phyloP scores from a whole-genome alignment of 2,329 filamentous ascomycete genomes.

The Bipolaris victoriae region DNA sequence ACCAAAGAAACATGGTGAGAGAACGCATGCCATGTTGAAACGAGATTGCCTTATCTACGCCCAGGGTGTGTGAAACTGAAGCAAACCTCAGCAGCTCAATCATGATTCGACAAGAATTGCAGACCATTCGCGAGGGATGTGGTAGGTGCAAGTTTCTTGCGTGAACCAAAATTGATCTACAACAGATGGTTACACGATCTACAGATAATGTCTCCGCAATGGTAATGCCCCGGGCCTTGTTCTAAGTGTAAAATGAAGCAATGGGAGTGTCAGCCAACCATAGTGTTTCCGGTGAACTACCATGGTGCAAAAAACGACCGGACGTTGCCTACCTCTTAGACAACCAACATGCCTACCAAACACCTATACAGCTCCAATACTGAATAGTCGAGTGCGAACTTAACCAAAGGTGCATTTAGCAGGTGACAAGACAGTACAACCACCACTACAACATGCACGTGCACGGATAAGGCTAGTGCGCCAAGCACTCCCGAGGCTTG shows the following conservation, averaged over 20 bases:
- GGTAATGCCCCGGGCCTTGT: neutral
- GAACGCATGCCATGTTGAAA: neutral
- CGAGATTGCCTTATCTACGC: neutral
- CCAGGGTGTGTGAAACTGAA: neutral
- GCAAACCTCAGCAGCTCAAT: neutral
- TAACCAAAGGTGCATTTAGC: neutral
- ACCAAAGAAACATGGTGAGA: neutral
- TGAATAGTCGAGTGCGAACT: neutral
- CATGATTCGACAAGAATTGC: too few relatives aligned
- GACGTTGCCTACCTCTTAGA: neutral
- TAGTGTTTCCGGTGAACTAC: neutral
- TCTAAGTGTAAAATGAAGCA: neutral
- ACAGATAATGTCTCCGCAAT: too few relatives aligned
- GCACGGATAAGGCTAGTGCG: constrained; percentile 1
- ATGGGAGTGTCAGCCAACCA: too few relatives aligned
- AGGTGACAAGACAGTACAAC: neutral
- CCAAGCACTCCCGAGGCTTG: constrained; percentile 1
- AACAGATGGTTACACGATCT: too few relatives aligned
- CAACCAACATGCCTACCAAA: neutral
- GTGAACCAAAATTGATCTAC: neutral
- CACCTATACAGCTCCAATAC: too few relatives aligned
- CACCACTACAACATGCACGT: neutral
- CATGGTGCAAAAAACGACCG: neutral
- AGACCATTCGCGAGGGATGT: neutral
- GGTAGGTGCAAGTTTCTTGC: neutral